These are phyloP conservation scores for Calonectria hongkongensis DNA, from an alignment of 2,329 filamentous ascomycete species.

Conservation along the genomic window DNA sequence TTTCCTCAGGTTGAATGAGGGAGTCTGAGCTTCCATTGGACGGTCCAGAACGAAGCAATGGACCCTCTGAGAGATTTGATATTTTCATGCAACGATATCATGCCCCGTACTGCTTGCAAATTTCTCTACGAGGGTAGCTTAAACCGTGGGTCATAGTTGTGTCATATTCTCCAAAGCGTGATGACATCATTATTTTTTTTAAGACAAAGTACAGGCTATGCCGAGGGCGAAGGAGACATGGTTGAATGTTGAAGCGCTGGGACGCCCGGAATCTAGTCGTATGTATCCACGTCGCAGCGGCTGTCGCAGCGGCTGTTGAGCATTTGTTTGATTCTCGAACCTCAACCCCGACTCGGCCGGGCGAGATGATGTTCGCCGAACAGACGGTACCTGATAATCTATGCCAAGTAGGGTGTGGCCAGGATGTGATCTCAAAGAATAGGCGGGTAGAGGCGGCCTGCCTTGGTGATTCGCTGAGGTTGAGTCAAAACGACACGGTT, in stretches of 20 bases:
- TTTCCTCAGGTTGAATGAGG: background rate
- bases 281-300: background rate
- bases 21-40: slow-evolving; percentile 13
- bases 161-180: background rate
- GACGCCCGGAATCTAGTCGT: background rate
- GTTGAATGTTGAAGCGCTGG: background rate
- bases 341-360: slow-evolving; percentile 33
- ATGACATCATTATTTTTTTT: slow-evolving; percentile 23
- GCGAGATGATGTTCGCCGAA: slow-evolving; percentile 3
- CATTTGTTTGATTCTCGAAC: background rate
- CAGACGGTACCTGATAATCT: slow-evolving; percentile 38
- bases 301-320: background rate
- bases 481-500: background rate
- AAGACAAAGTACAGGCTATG: background rate
- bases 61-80: slow-evolving; percentile 24
- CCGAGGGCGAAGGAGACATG: background rate
- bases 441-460: background rate
- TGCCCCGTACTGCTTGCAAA: background rate
- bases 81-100: slow-evolving; percentile 22
- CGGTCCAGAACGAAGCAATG: background rate
- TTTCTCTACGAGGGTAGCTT: background rate
- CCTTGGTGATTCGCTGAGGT: background rate
- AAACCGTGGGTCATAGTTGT: background rate
- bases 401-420: slow-evolving; percentile 29
- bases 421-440: background rate